Evolutionary conservation across 441 rosid genomes (phyloP), one percentile per base, ranked within the genome.

Genomic region (Populus trichocarpa): DNA sequence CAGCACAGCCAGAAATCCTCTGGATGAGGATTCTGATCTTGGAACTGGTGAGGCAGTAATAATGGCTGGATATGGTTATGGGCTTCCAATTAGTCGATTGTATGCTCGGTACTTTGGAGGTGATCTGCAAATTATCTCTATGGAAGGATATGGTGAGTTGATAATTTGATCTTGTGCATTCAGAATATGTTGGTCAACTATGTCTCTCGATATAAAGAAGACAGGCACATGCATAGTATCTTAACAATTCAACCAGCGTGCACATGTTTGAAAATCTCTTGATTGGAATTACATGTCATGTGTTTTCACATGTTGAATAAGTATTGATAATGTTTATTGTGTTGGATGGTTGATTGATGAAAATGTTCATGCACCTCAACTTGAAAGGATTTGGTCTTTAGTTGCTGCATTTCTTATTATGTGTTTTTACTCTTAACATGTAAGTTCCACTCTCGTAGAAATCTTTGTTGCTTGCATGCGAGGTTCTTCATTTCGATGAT

Each of bases 61-160:
- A 14, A 96, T 96, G 99, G 99, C 99, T 57, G 99, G 98, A 69
- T 94, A 91, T 81, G 99, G 99, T 23, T 96, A 84, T 77, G 99
- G 99, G 73, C 85, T 94, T 59, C 99, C 98, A 12, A 91, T 96
- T 76, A 96, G 99, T 75, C 97, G 97, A 42, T 83, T 94, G 84
- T 94, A 96, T 81, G 99, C 99, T 74, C 87, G 87, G 76, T 96
- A 96, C 82, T 96, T 96, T 33, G 99, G 98, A 78, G 99, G 99
- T 38, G 99, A 94, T 81, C 88, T 96, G 85, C 98, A 96, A 81
- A 86, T 94, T 77, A 92, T 92, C 76, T 96, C 97, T 26, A 94
- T 96, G 98, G 98, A 96, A 87, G 99, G 98, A 90, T 96, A 96
- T 53, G 98, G 99, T 96, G 82, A 90, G 99, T 83, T 61, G 68